These are phyloP conservation scores for Geotrichum macrosporum DNA, from an alignment of 1,139 yeast species.

Conservation along the genomic window DNA sequence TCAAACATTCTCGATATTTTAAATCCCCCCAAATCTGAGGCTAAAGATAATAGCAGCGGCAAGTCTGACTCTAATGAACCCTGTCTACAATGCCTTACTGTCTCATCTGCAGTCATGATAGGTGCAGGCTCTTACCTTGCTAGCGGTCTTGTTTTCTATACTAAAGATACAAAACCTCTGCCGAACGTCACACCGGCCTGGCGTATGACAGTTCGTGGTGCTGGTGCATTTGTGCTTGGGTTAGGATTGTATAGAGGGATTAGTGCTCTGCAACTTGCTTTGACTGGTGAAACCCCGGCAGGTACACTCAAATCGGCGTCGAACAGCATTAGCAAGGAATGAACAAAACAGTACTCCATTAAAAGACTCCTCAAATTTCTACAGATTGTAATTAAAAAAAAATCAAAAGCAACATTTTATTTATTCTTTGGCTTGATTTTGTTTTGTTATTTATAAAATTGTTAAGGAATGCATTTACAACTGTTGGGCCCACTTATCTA, in stretches of 20 bases:
- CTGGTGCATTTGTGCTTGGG: conserved; percentile 50
- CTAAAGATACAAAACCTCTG: conserved; percentile 36
- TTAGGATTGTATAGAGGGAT: conserved; percentile 57
- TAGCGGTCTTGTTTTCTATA: conserved; percentile 48
- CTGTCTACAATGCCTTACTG: conserved; percentile 61
- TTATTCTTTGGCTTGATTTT: too few species aligned
- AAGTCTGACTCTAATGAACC: conserved; percentile 25
- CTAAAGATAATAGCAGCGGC: background rate
- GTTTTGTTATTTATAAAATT: too few species aligned
- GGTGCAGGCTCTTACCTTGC: conserved; percentile 59
- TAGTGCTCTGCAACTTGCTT: conserved; percentile 42
- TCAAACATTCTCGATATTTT: conserved; percentile 60
- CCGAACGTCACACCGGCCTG: conserved; percentile 47
- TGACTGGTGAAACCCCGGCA: conserved; percentile 4
- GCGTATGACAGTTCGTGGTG: conserved; percentile 53
- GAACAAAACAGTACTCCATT: too few species aligned
- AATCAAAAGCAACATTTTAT: too few species aligned
- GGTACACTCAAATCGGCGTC: background rate
- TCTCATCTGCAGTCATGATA: conserved; percentile 54
- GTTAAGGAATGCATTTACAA: too few species aligned
- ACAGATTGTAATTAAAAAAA: too few species aligned
- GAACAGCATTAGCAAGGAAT: background rate
- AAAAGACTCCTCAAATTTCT: too few species aligned
- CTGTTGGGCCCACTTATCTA: conserved; percentile 49
- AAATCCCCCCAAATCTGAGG: conserved; percentile 48